phyloP scores from a whole-genome alignment of 2,329 filamentous ascomycete genomes.

The Nectriaceae sp. region DNA sequence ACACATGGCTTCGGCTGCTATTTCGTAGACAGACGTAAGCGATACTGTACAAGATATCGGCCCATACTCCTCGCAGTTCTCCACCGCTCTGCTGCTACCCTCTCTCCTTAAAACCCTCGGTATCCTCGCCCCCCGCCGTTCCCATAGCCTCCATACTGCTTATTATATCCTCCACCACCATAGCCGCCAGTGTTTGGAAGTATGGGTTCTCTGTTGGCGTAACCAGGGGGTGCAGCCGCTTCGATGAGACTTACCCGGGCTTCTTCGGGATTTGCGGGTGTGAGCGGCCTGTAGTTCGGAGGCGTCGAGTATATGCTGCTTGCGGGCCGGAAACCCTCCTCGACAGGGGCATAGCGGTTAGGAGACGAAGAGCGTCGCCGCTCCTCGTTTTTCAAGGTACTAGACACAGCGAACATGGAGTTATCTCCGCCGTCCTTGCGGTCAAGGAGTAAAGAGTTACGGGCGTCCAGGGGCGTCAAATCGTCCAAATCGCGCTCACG shows the following conservation, averaged over 20 bases:
- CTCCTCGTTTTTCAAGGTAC: conserved; percentile 39
- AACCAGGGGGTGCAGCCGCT: conserved; percentile 43
- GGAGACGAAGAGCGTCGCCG: conserved; percentile 32
- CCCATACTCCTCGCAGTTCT: too few species aligned
- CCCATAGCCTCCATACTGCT: conserved; percentile 17
- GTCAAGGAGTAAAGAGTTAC: conserved; percentile 81
- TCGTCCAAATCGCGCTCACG: conserved; percentile 81
- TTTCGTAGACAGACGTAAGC: conserved; percentile 4
- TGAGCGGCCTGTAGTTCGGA: conserved; percentile 39
- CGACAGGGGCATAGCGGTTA: conserved; percentile 33
- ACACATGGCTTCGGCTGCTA: conserved; percentile 2
- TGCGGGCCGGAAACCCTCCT: conserved; percentile 22
- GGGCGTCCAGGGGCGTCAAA: conserved; percentile 83
- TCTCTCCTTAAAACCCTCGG: background rate
- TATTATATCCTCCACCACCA: conserved; percentile 21
- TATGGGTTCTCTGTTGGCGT: conserved; percentile 26
- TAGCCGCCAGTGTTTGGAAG: conserved; percentile 17
- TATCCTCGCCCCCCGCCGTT: conserved; percentile 13
- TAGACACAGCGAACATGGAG: conserved; percentile 47
- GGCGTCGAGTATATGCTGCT: conserved; percentile 26
- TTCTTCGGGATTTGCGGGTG: conserved; percentile 35
- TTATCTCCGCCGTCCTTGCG: conserved; percentile 41
- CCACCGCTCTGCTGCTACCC: too few species aligned
- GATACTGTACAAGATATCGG: background rate
- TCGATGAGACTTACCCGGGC: conserved; percentile 41